Conservation (phyloP, 305 asterid species). For the Fraxinus albicans region DNA sequence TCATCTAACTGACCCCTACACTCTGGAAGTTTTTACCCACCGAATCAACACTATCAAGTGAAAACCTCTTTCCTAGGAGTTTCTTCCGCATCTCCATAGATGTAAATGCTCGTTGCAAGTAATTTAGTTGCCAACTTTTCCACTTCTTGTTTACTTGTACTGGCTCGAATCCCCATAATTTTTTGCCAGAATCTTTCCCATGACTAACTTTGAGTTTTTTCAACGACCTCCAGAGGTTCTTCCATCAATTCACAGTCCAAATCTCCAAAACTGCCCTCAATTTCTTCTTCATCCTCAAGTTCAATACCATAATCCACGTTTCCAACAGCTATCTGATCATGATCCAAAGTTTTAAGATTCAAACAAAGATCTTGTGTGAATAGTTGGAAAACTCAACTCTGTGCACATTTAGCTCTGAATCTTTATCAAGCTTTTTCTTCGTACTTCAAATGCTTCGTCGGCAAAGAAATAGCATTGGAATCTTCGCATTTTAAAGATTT, state of each 20-base stretch:
- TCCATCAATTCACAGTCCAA: no score
- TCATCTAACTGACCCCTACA: constrained; percentile 82
- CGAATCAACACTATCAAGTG: constrained; percentile 47
- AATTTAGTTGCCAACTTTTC: constrained; percentile 61
- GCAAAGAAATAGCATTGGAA: constrained; percentile 28
- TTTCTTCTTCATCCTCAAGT: constrained; percentile 40
- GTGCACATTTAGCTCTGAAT: constrained; percentile 20
- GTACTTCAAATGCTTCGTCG: constrained; percentile 23
- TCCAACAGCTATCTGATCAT: constrained; percentile 18
- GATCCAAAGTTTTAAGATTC: constrained; percentile 22
- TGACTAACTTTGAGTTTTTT: no score
- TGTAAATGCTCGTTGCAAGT: constrained; percentile 81
- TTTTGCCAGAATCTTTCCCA: constrained; percentile 3
- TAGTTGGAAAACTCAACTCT: constrained; percentile 20
- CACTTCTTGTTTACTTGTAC: constrained; percentile 32
- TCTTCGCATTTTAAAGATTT: constrained; percentile 29
- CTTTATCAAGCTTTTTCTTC: constrained; percentile 7
- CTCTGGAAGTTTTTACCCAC: constrained; percentile 61
- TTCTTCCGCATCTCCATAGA: constrained; percentile 75
- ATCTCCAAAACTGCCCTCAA: constrained; percentile 18
- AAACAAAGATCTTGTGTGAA: constrained; percentile 11
- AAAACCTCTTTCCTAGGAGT: constrained; percentile 54
- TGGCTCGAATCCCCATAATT: constrained; percentile 21
- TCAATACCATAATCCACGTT: constrained; percentile 23
- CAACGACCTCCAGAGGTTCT: no score